Evolutionary conservation across 1,139 yeast species (phyloP), one percentile per base, ranked within the genome.

Genomic region (Diutina scorzettiae): DNA sequence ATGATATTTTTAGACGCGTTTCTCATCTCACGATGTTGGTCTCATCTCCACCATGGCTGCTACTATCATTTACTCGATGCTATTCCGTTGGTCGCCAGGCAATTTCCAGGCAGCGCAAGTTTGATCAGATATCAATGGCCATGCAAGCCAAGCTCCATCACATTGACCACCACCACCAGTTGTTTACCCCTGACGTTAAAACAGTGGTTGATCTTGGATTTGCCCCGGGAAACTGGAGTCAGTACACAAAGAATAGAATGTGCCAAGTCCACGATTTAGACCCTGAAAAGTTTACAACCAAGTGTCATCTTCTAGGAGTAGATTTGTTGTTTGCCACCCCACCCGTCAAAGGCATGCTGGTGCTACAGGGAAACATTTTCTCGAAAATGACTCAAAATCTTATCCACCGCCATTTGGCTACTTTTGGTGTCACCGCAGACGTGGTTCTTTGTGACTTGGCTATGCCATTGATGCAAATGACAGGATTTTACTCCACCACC

Each of bases 171-270:
- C 17, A 34, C 17, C 8, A 39, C 19, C 16, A 14, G 3, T 27
- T 28, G 7, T 25, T 39, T 23, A 39, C 25, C 18, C 41, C 32
- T 6, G 27, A 27, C 4, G 34, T 39, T 5, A 40, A 30, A 7
- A 21, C 31, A 8, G 42, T 40, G 24, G 47, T 69, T 4, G 73
- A 69, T 47, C 48, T 68, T 20, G 98, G 98, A 1, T 91, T 73
- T 56, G 95, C 95, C 0, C 98, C 98, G 0, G 98, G 98, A 0
- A 89, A 95, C 29, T 91, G 98, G 98, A 72, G 89, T 11, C 85
- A 80, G 50, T 93, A 83, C 27, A 81, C 95, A 6, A 55, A 57
- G 37, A 47, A 55, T 28, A 51, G 58, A 27, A 49, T 69, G 45
- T 54, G 60, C 34, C 51, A 53, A 30, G 43, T 60, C 2, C 66